A percentile compares a stretch with the other conserved stretches of the same genome.
phyloP scores from a whole-genome alignment of 208 protist species.

The Leishmania major region DNA sequence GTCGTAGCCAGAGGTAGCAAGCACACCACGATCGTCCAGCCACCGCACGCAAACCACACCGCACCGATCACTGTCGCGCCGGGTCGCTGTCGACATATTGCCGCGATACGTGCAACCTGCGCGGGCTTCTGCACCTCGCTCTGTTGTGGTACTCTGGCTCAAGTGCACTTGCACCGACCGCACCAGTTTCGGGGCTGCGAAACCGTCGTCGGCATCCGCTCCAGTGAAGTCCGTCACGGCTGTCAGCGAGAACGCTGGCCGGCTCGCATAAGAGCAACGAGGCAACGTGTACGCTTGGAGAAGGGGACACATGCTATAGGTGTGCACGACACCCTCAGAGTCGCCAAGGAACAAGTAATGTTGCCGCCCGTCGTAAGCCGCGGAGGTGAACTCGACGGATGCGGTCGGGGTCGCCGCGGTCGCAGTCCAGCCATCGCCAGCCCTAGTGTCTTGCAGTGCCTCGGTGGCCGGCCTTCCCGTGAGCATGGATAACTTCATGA shows the following conservation, averaged over 20 bases:
- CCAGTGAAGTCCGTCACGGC: not conserved
- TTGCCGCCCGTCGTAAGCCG: constrained; percentile 51
- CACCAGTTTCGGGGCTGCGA: not conserved
- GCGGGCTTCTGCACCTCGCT: not conserved
- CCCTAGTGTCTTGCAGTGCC: not conserved
- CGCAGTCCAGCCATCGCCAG: not conserved
- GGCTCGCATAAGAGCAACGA: constrained; percentile 34
- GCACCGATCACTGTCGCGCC: not conserved
- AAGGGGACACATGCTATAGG: constrained; percentile 57
- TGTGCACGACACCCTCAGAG: constrained; percentile 46
- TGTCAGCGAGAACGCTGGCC: constrained; percentile 27
- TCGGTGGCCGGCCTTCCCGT: not conserved
- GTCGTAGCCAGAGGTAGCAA: constrained; percentile 58
- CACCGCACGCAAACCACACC: constrained; percentile 38
- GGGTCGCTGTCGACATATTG: not conserved
- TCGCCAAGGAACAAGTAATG: constrained; percentile 78
- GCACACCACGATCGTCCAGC: constrained; percentile 38
- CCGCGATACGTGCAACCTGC: not conserved
- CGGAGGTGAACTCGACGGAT: constrained; percentile 33
- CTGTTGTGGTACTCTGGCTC: not conserved
- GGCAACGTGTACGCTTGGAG: constrained; percentile 51
- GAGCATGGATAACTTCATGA: not conserved
- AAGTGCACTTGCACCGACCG: constrained; percentile 26
- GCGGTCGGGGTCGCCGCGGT: constrained; percentile 6
- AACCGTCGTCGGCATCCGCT: not conserved